Percentiles rank a stretch among this genome's conserved stretches.
Conservation (phyloP, 202 grass and related monocot genomes). For the Panicum hallii region DNA sequence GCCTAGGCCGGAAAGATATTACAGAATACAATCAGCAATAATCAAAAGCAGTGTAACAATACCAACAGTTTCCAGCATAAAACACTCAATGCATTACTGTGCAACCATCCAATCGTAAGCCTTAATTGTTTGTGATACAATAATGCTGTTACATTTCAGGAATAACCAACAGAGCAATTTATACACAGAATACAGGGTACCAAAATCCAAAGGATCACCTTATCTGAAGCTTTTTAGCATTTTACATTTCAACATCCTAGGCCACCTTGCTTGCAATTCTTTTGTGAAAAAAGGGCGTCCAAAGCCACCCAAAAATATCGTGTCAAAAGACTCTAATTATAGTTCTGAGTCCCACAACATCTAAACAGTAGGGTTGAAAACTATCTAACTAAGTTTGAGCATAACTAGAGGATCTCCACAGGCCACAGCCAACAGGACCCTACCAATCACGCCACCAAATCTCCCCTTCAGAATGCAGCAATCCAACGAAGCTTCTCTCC, state of each 20-base stretch:
- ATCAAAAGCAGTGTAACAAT: neutral
- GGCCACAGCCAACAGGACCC: neutral
- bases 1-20: neutral
- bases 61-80: neutral
- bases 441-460: neutral
- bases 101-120: neutral
- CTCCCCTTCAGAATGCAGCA: conserved; percentile 20
- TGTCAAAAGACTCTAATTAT: neutral
- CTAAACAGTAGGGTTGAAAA: neutral
- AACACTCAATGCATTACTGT: conserved; percentile 1
- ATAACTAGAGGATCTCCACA: neutral
- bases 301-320: neutral
- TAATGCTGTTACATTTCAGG: neutral
- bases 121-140: neutral
- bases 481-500: conserved; percentile 3
- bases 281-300: neutral
- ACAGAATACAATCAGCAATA: conserved; percentile 14
- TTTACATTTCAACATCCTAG: neutral
- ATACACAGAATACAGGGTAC: neutral
- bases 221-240: neutral
- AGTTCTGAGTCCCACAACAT: neutral
- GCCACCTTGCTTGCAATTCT: neutral
- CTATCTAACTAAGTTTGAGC: neutral
- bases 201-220: neutral
- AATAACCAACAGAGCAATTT: neutral